Conservation (phyloP, 1,284 basidiomycete species). For the Ganoderma lucidum region DNA sequence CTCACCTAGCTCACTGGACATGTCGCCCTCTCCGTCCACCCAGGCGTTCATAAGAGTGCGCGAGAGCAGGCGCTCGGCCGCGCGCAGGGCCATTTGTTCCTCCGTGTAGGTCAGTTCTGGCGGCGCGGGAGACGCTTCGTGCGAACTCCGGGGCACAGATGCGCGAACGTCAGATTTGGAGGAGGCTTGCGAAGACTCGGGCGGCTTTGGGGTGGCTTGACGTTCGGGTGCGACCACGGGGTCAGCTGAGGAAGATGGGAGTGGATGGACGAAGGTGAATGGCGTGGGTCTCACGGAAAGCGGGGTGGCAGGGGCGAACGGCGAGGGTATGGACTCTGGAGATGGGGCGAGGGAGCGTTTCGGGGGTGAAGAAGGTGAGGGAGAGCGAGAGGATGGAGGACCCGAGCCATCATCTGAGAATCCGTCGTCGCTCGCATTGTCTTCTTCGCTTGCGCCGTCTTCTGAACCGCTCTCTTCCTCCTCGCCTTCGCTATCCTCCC, state of each 20-base stretch:
- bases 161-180: conserved; percentile 11
- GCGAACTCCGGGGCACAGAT: conserved; percentile 4
- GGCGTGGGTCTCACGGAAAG: conserved; percentile 11
- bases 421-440: conserved; percentile 30
- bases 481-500: conserved; percentile 30
- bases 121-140: conserved; percentile 21
- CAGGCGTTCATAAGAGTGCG: conserved; percentile 64
- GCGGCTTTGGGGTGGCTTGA: background rate
- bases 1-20: conserved; percentile 69
- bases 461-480: conserved; percentile 36
- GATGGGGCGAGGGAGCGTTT: conserved; percentile 28
- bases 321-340: conserved; percentile 24
- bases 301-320: conserved; percentile 7
- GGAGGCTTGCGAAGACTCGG: conserved; percentile 13
- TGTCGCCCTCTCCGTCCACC: conserved; percentile 63
- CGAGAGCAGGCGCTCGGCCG: conserved; percentile 67
- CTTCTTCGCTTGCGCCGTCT: conserved; percentile 23
- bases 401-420: conserved; percentile 31
- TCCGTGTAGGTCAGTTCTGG: conserved; percentile 45
- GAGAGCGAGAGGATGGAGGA: conserved; percentile 37
- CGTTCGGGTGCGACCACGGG: background rate
- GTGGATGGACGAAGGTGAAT: background rate
- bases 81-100: conserved; percentile 56
- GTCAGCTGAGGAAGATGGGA: conserved; percentile 2
- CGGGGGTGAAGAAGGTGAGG: conserved; percentile 32